Evolutionary conservation across 306 rosid genomes (phyloP), one percentile per base, ranked within the genome.

Genomic region (Fagus crenata): DNA sequence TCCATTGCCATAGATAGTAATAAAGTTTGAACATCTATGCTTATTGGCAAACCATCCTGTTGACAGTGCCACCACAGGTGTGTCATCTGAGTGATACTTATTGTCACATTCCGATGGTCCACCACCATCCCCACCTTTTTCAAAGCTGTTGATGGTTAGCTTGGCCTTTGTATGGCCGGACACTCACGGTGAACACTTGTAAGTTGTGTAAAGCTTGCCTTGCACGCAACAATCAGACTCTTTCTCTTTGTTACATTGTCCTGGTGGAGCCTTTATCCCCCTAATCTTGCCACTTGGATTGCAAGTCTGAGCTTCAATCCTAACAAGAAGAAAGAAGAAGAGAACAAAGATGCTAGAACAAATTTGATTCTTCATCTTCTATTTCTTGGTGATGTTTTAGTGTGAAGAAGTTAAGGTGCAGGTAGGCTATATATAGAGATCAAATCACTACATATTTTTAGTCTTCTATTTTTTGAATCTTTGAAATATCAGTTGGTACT

Each of bases 11-110:
- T 22, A 53, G 15, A 83, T 82, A 12, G 70, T 77, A 56, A 82
- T 79, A 58, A 53, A 22, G 8, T 75, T 56, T 1, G 28, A 22
- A 22, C 28, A 22, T 22, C 28, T 22, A 22, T 22, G 28, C n/a
- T n/a, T n/a, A n/a, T n/a, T n/a, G n/a, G n/a, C n/a, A n/a, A n/a
- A n/a, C 28, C 28, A 22, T 22, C 28, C 28, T 22, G 28, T 22
- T 74, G 4, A 31, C 79, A 71, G 77, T 76, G 87, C 89, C 87
- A 89, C 87, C 2, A 22, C 28, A 22, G 28, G 28, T 22, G 28
- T 22, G 28, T 22, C 28, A 22, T 22, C 28, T 22, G 0, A 22
- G 28, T 22, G 28, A 22, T 22, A 22, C 28, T 22, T 22, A 22
- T 0, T 0, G 28, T 22, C 28, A 22, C 28, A 22, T 22, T 22